Conservation (phyloP, 305 asterid genomes). For the Fraxinus sp. region DNA sequence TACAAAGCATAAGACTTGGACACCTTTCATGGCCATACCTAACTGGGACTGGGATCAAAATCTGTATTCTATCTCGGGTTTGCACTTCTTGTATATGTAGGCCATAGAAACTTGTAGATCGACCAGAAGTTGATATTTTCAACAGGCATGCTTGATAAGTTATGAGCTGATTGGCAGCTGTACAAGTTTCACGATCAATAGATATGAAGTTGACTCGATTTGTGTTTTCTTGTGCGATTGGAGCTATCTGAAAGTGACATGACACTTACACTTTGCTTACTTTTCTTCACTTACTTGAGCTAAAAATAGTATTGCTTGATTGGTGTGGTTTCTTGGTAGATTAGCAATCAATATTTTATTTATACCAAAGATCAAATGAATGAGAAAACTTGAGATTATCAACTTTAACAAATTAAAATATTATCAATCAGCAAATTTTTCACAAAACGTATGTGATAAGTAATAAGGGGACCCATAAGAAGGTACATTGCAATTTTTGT, state of each 20-base stretch:
- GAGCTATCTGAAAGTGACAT: constrained; percentile 11
- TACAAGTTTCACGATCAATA: not conserved
- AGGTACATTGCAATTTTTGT: not conserved
- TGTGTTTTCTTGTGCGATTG: not conserved
- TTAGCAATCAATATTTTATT: not conserved
- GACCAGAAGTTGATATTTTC: not conserved
- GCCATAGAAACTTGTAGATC: not conserved
- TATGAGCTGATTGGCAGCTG: not conserved
- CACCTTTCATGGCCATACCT: constrained; percentile 18
- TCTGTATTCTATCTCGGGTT: not conserved
- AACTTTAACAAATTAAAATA: not conserved
- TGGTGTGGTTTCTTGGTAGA: not conserved
- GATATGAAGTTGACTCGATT: not conserved
- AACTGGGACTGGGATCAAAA: not conserved
- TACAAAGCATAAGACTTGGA: constrained; percentile 1
- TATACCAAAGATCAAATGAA: not conserved
- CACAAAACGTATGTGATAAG: not conserved
- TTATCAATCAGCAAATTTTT: not conserved
- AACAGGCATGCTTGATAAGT: not conserved
- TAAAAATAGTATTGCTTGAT: not conserved
- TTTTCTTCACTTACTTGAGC: not conserved
- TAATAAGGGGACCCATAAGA: not conserved
- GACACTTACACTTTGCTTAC: not conserved
- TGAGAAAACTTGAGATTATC: not conserved
- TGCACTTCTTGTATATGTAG: not conserved